phyloP scores from a whole-genome alignment of 2,329 filamentous ascomycete genomes.

The Cladophialophora bantiana region DNA sequence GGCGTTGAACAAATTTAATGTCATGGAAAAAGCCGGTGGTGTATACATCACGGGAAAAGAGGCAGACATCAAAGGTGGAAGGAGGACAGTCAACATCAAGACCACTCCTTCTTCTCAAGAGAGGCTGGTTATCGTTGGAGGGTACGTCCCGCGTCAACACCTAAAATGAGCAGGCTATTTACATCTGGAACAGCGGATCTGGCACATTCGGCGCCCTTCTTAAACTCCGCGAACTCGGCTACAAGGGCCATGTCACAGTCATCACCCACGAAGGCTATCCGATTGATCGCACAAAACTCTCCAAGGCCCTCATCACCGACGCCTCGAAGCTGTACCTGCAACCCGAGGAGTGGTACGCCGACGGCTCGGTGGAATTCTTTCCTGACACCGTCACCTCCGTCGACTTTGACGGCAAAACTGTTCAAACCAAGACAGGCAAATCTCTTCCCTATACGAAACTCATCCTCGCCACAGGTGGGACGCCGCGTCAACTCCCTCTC shows the following conservation, averaged over 20 bases:
- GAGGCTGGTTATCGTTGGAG: constrained; percentile 84
- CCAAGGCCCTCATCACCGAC: constrained; percentile 89
- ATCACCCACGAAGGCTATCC: constrained; percentile 85
- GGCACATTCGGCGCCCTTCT: constrained; percentile 83
- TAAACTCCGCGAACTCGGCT: constrained; percentile 81
- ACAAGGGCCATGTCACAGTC: constrained; percentile 78
- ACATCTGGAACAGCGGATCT: constrained; percentile 66
- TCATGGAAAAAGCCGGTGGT: constrained; percentile 79
- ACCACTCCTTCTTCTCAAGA: constrained; percentile 67
- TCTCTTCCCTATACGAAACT: constrained; percentile 84
- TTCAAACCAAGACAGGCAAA: constrained; percentile 76
- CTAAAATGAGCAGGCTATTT: constrained; percentile 15
- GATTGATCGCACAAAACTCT: constrained; percentile 93
- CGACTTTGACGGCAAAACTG: constrained; percentile 75
- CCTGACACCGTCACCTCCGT: constrained; percentile 72
- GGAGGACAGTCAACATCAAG: constrained; percentile 75
- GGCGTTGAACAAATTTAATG: constrained; percentile 79
- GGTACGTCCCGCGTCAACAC: constrained; percentile 49
- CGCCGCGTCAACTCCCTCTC: constrained; percentile 75
- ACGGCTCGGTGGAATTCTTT: constrained; percentile 63
- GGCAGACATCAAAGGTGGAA: constrained; percentile 75
- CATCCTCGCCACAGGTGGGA: constrained; percentile 86
- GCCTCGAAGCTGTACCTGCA: constrained; percentile 78
- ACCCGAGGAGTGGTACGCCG: constrained; percentile 76
- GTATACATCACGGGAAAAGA: constrained; percentile 87